Percentiles rank a stretch among this genome's conserved stretches.
These are phyloP conservation scores for Apiospora malaysiana DNA, from an alignment of 2,329 filamentous ascomycete genomes.

Conservation along the genomic window DNA sequence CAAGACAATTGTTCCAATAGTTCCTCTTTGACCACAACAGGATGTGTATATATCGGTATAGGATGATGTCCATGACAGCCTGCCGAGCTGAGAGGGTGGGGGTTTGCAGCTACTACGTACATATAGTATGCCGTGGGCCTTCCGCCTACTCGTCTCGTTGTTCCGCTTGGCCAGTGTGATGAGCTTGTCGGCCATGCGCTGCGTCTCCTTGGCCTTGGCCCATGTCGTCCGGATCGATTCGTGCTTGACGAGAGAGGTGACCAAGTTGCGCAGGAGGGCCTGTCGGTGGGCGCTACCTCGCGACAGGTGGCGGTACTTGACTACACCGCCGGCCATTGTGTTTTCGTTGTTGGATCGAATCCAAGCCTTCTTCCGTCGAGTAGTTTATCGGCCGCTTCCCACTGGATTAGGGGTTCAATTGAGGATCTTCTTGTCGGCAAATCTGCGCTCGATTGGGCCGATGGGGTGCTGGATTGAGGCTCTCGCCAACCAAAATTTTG, in stretches of 20 bases:
- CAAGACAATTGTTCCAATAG: background rate
- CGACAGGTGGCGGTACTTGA: slow-evolving; percentile 88
- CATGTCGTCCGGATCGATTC: slow-evolving; percentile 96
- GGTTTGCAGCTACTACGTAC: slow-evolving; percentile 64
- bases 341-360: background rate
- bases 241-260: slow-evolving; percentile 91
- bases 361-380: background rate
- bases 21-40: background rate
- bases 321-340: slow-evolving; percentile 80
- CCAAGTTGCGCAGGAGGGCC: slow-evolving; percentile 92
- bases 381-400: too few relatives aligned
- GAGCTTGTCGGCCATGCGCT: slow-evolving; percentile 90
- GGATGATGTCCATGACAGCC: background rate
- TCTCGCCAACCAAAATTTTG: slow-evolving; percentile 16
- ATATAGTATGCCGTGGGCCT: slow-evolving; percentile 82
- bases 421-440: background rate
- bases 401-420: too few relatives aligned
- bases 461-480: background rate
- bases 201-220: slow-evolving; percentile 96
- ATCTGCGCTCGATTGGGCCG: background rate
- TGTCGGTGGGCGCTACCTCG: slow-evolving; percentile 87
- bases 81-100: background rate
- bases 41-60: background rate
- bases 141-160: slow-evolving; percentile 77
- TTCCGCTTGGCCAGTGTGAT: slow-evolving; percentile 94